Evolutionary conservation across 257 asterid genomes (phyloP).

Genomic region (Verbascum thapsus): DNA sequence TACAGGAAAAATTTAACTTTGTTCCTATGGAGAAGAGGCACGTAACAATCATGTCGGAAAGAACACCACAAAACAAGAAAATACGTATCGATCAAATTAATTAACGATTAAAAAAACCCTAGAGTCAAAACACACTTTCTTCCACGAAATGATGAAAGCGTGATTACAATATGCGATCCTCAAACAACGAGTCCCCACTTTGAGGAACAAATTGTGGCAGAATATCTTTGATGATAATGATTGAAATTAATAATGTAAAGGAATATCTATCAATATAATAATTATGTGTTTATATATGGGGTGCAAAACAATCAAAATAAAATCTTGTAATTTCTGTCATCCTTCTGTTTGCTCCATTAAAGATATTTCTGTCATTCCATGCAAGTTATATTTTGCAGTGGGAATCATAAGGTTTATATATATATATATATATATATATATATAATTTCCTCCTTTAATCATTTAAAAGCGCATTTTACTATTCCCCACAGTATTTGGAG

Average conservation of each 20-base stretch:
- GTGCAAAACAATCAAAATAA: not conserved
- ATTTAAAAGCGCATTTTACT: constrained; percentile 5
- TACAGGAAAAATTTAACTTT: not conserved
- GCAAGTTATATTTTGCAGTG: not conserved
- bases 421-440: constrained; percentile 11
- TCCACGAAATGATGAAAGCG: constrained; percentile 34
- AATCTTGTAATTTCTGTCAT: constrained; percentile 3
- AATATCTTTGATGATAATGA: not conserved
- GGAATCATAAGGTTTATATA: constrained; percentile 7
- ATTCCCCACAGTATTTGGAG: constrained; percentile 8
- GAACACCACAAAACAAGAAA: constrained; percentile 34
- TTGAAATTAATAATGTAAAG: no score
- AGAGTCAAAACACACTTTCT: not conserved
- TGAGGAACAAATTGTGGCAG: not conserved
- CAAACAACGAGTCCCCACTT: constrained; percentile 40
- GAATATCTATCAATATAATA: not conserved
- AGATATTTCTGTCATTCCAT: not conserved
- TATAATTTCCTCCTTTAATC: constrained; percentile 24
- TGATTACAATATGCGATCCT: constrained; percentile 41
- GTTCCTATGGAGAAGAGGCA: constrained; percentile 5
- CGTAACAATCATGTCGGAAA: constrained; percentile 33
- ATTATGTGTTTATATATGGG: not conserved
- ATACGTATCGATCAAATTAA: not conserved
- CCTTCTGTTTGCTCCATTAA: constrained; percentile 30
- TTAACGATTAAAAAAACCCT: not conserved